Percentiles rank a stretch among this genome's conserved stretches.
phyloP scores from a whole-genome alignment of 169 alveolate species.

The Cryptosporidium sp. region DNA sequence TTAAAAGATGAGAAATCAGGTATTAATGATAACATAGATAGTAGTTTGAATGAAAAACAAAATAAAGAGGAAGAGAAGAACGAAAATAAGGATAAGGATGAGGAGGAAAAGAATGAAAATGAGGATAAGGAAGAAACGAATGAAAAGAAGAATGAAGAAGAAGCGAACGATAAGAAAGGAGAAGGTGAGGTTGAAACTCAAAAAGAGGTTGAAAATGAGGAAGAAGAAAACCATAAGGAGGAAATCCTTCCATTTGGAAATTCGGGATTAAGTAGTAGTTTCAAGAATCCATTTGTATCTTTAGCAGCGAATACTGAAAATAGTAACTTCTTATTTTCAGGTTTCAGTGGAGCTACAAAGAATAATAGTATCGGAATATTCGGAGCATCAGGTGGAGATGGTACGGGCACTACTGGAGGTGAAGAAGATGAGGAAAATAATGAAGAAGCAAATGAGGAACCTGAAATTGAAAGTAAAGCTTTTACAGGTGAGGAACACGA shows the following conservation, averaged over 20 bases:
- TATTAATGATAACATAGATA: neutral
- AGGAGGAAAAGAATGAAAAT: neutral
- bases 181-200: neutral
- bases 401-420: neutral
- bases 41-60: neutral
- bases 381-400: neutral
- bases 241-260: conserved; percentile 65
- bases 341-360: conserved; percentile 1
- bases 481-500: conserved; percentile 71
- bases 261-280: conserved; percentile 48
- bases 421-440: neutral
- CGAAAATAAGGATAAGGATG: neutral
- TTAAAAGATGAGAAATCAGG: neutral
- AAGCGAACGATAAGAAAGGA: neutral
- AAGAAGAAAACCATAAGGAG: neutral
- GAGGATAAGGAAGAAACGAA: neutral
- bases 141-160: neutral
- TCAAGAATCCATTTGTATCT: conserved; percentile 59
- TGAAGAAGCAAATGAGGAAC: conserved; percentile 26
- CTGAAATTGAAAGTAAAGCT: conserved; percentile 11
- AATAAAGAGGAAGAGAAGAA: neutral
- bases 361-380: neutral
- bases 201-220: neutral
- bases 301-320: conserved; percentile 23
- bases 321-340: conserved; percentile 56